Evolutionary conservation across 2,329 filamentous ascomycete genomes (phyloP), one percentile per base, ranked within the genome.

Genomic region (Fonsecaea pugnacius): DNA sequence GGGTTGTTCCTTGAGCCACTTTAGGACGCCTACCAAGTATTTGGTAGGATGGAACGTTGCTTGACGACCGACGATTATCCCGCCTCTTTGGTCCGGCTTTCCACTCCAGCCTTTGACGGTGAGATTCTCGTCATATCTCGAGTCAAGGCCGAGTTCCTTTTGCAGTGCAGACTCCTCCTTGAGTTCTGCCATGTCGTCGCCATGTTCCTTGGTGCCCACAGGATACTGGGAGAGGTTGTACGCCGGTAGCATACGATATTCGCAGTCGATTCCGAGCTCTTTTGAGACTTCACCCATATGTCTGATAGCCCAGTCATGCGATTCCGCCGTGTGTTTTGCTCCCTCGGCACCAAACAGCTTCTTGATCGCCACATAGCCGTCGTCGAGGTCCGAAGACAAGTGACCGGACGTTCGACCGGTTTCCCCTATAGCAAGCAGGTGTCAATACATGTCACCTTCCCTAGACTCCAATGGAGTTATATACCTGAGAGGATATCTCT

Each of bases 21-120:
- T 75, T 3, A 87, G 75, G 1, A 87, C 71, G 6, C 83, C 84
- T 40, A 79, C 74, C 0, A 85, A 73, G 68, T 87, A 87, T 67
- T 81, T 81, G 2, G 84, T 87, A 0, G 84, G 84, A 61, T 86
- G 84, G 70, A 86, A 86, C 0, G 83, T 80, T 0, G 82, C 84
- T 68, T 87, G 83, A 16, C 77, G 73, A 1, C 70, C 61, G 58
- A 79, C 80, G 4, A 86, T 71, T 3, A 79, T 77, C 2, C 80
- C 84, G 60, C 80, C 83, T 36, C 83, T 79, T 68, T 85, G 83
- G 58, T 85, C 81, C 0, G 78, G 71, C 5, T 74, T 75, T 36
- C 83, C 82, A 12, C 79, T 76, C 84, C 84, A 86, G 14, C 84
- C 84, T 56, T 76, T 77, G 43, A 86, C 75, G 0, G 77, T 75